Conservation (phyloP, 2,329 filamentous ascomycete species). For the Trichophyton equinum region DNA sequence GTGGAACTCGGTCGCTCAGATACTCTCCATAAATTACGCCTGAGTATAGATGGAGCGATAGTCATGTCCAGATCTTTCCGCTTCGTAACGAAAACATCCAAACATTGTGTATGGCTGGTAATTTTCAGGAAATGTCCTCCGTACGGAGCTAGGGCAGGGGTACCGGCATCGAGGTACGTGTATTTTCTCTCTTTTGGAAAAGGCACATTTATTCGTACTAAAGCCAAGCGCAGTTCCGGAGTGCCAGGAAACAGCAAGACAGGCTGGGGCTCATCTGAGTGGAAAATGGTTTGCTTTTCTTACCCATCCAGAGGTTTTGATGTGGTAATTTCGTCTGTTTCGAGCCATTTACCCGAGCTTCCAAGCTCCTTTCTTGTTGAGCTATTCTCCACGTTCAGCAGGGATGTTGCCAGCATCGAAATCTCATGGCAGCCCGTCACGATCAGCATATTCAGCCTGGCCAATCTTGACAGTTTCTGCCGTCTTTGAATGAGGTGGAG, state of each 20-base stretch:
- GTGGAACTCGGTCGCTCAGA: neutral
- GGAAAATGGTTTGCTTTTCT: neutral
- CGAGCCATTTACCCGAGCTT: neutral
- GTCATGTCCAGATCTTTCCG: too few species aligned
- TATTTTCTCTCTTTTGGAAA: neutral
- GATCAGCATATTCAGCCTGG: neutral
- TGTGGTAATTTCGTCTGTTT: neutral
- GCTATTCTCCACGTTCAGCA: constrained; percentile 2
- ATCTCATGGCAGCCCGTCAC: neutral
- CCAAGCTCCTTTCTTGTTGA: neutral
- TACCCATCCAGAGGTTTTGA: neutral
- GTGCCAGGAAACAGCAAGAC: neutral
- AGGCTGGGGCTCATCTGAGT: neutral
- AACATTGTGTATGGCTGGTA: neutral
- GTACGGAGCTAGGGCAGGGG: neutral
- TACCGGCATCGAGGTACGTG: neutral
- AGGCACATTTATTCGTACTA: neutral
- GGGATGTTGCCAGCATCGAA: neutral
- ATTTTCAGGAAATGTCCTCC: neutral
- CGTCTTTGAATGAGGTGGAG: neutral
- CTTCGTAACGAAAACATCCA: too few species aligned
- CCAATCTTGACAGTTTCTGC: neutral
- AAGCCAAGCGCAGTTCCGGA: neutral
- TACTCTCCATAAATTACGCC: neutral
- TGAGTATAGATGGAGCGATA: neutral